Evolutionary conservation across 306 rosid genomes (phyloP).

Genomic region (Ochetophila trinervis): DNA sequence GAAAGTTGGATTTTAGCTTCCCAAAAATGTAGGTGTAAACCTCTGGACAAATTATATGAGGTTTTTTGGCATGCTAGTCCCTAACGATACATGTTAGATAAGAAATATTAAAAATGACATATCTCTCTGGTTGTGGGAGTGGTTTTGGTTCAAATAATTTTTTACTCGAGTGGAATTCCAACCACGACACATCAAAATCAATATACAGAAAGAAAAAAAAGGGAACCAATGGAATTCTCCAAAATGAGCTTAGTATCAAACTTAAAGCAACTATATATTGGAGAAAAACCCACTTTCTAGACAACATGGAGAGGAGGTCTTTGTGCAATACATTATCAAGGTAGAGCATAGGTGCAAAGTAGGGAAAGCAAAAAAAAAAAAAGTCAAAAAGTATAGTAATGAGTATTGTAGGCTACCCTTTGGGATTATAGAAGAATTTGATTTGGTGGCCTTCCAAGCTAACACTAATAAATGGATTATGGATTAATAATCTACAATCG

Average conservation of each 20-base stretch:
- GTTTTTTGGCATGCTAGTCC: too few species aligned
- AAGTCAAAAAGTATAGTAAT: constrained; percentile 12
- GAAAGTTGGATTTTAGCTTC: too few species aligned
- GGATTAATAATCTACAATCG: constrained; percentile 6
- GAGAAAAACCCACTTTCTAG: constrained; percentile 9
- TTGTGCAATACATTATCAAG: constrained; percentile 19
- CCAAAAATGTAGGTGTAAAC: too few species aligned
- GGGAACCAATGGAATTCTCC: background rate
- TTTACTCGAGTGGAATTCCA: background rate
- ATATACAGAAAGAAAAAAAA: background rate
- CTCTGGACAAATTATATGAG: too few species aligned
- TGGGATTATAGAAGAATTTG: background rate
- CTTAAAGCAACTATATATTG: constrained; percentile 13
- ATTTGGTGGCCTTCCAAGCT: constrained; percentile 10
- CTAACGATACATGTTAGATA: too few species aligned
- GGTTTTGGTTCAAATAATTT: constrained; percentile 1
- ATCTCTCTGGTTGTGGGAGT: too few species aligned
- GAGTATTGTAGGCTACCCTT: background rate
- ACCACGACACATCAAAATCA: background rate
- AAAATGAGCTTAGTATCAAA: background rate
- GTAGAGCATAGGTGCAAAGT: constrained; percentile 16
- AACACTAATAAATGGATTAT: constrained; percentile 6
- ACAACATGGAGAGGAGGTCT: constrained; percentile 18
- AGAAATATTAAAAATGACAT: too few species aligned
- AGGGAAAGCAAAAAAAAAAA: background rate